Evolutionary conservation across 228 moss, liverwort and hornwort species (phyloP), one percentile per base, ranked within the genome.

Genomic region (Sphagnum fallax): DNA sequence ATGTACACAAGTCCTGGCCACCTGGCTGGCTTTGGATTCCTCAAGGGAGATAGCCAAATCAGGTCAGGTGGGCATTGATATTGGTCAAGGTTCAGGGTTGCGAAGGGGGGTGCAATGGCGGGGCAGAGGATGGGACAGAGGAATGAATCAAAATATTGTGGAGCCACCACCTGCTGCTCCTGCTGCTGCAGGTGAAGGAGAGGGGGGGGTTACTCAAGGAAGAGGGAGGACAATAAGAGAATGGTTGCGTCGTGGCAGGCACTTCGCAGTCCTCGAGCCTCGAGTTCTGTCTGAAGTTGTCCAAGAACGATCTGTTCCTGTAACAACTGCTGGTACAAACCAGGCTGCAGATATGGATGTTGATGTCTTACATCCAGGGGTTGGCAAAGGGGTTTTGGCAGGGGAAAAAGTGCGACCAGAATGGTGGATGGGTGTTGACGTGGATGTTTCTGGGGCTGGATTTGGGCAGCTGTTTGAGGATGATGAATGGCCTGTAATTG

Each of bases 351-450:
- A 84, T 61, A 91, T 89, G 92, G 92, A 90, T 68, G 83, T 92
- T 61, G 88, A 91, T 71, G 69, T 71, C 63, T 79, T 81, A 71
- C 79, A 82, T 81, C 76, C 81, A 65, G 67, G 67, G 63, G 74
- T 66, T 65, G 67, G 75, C 69, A 86, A 91, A 70, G 77, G 71
- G 69, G 80, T 68, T 61, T 74, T 76, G 64, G 74, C 81, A 58
- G 82, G 83, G 72, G 85, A 85, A 65, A 72, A 11, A 61, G 58
- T 79, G 58, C 83, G 82, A 65, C 53, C 83, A 69, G 92, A 90
- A 75, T 95, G 94, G 94, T 94, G 94, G 94, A 91, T 91, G 89
- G 91, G 88, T 80, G 76, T 90, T 64, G 88, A 88, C 61, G 83
- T 76, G 70, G 69, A 62, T n/a, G 76, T 66, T 52, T 75, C 74